Percentiles rank a stretch among this genome's conserved stretches.
phyloP scores from a whole-genome alignment of 2,329 filamentous ascomycete species.

The Talaromyces amestolkiae region DNA sequence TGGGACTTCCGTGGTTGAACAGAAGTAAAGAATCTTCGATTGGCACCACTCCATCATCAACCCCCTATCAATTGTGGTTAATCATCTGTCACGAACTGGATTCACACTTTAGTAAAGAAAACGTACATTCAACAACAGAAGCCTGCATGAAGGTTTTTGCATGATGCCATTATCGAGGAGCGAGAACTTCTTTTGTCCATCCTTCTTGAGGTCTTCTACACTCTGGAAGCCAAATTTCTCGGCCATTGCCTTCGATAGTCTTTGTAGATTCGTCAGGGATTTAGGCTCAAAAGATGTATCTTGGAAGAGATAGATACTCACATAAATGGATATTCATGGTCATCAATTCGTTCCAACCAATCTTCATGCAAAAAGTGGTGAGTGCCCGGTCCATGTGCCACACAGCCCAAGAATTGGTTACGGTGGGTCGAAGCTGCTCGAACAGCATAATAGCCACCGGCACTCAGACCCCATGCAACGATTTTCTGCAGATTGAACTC shows the following conservation, averaged over 20 bases:
- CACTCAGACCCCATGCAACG: slow-evolving; percentile 63
- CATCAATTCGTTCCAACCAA: slow-evolving; percentile 62
- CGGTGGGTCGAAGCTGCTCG: slow-evolving; percentile 67
- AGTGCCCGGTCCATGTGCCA: slow-evolving; percentile 63
- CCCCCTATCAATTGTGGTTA: slow-evolving; percentile 47
- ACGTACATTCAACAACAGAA: slow-evolving; percentile 61
- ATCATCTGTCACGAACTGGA: neutral
- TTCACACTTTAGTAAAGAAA: neutral
- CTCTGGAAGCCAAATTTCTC: slow-evolving; percentile 61
- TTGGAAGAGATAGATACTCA: slow-evolving; percentile 28
- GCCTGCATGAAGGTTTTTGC: slow-evolving; percentile 53
- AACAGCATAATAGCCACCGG: slow-evolving; percentile 67
- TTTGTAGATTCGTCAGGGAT: slow-evolving; percentile 23
- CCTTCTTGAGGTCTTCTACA: slow-evolving; percentile 55
- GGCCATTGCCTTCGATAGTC: slow-evolving; percentile 55
- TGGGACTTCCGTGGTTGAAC: slow-evolving; percentile 63
- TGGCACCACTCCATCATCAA: slow-evolving; percentile 63
- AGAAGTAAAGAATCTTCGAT: slow-evolving; percentile 66
- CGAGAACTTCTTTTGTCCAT: slow-evolving; percentile 61
- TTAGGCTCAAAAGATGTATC: neutral
- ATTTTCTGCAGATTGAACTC: slow-evolving; percentile 58
- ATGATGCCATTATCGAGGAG: slow-evolving; percentile 60
- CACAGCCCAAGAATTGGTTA: slow-evolving; percentile 51
- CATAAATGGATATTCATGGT: slow-evolving; percentile 65
- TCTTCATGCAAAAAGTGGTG: slow-evolving; percentile 61